These are phyloP conservation scores for Polytrichum formosum DNA, from an alignment of 225 moss, liverwort and hornwort species.

Conservation along the genomic window DNA sequence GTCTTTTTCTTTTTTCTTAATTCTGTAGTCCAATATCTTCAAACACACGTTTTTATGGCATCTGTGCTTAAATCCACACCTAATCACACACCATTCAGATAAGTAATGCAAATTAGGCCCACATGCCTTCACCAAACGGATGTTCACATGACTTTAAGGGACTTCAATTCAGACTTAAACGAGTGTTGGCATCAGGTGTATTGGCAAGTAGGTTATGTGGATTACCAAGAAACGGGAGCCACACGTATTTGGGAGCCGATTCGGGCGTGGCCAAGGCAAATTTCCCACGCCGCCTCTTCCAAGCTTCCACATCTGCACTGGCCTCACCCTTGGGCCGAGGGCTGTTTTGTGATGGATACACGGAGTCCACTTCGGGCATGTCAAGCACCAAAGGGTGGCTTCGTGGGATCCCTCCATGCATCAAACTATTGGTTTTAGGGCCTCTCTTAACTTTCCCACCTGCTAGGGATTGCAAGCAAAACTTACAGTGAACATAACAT, in stretches of 20 bases:
- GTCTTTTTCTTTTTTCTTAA: background rate
- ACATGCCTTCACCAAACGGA: no score
- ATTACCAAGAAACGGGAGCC: constrained; percentile 48
- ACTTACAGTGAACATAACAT: no score
- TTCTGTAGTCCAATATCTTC: background rate
- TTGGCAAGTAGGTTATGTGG: no score
- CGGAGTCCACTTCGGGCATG: constrained; percentile 1
- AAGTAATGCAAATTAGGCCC: no score
- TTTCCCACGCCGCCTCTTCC: constrained; percentile 33
- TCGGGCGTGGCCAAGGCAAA: constrained; percentile 23
- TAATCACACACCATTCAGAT: background rate
- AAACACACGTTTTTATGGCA: no score
- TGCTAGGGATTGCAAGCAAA: background rate
- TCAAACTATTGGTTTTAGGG: no score
- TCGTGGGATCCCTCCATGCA: constrained; percentile 1
- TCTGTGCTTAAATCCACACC: no score
- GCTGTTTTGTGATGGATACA: background rate
- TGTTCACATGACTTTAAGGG: no score
- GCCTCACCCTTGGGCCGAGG: background rate
- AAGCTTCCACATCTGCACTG: constrained; percentile 14
- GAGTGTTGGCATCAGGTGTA: no score
- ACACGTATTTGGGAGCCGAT: constrained; percentile 20
- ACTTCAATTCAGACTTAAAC: no score
- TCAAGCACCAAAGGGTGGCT: constrained; percentile 4
- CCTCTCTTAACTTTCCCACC: background rate